These are phyloP conservation scores for Quercus agrifolia DNA, from an alignment of 306 rosid genomes.

Conservation along the genomic window DNA sequence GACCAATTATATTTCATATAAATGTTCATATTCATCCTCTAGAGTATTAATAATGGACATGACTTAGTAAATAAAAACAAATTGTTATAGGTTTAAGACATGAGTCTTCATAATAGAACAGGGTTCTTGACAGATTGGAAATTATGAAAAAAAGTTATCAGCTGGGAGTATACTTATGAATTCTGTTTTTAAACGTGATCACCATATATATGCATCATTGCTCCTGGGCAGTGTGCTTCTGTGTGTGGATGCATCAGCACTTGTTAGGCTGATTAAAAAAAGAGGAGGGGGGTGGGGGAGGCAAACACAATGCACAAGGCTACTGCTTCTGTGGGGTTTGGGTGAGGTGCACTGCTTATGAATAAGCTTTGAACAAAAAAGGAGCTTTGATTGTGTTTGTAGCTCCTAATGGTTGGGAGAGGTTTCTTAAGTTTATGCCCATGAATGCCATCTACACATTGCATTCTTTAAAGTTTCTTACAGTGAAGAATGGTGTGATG, in stretches of 20 bases:
- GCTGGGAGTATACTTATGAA: neutral
- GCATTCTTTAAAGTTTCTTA: too few relatives aligned
- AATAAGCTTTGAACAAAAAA: neutral
- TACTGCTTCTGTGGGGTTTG: too few relatives aligned
- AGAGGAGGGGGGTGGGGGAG: too few relatives aligned
- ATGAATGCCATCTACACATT: too few relatives aligned
- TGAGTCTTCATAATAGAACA: neutral
- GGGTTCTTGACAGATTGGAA: neutral
- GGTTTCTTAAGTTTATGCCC: too few relatives aligned
- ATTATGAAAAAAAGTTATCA: neutral
- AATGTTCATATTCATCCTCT: neutral
- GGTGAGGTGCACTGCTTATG: too few relatives aligned
- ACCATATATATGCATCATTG: neutral
- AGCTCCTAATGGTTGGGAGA: too few relatives aligned
- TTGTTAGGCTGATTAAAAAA: neutral
- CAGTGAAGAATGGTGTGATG: neutral
- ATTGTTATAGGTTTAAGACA: neutral
- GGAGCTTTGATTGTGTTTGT: neutral
- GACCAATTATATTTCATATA: neutral
- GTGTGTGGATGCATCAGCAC: neutral
- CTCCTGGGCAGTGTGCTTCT: neutral
- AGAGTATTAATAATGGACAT: neutral
- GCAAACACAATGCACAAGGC: too few relatives aligned
- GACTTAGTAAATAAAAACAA: neutral
- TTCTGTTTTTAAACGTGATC: neutral